These are phyloP conservation scores for Trypanosoma brucei DNA, from an alignment of 208 protist species.

Conservation along the genomic window DNA sequence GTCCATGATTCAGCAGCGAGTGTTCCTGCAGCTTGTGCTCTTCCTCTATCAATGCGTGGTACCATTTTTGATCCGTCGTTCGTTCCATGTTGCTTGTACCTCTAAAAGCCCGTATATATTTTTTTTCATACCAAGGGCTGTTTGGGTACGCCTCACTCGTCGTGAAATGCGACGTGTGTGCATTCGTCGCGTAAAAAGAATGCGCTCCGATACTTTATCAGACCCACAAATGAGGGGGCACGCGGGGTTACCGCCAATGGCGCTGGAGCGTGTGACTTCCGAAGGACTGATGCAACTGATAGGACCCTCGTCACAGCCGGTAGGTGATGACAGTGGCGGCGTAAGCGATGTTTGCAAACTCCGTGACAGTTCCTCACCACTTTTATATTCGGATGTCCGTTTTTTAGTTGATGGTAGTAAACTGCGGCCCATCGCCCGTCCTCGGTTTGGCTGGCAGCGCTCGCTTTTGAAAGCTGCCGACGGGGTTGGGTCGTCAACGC, in stretches of 20 bases:
- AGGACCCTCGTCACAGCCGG: too few relatives aligned
- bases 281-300: background rate
- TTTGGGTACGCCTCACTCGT: slow-evolving; percentile 47
- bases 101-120: slow-evolving; percentile 39
- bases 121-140: slow-evolving; percentile 45
- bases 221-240: background rate
- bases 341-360: background rate
- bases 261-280: slow-evolving; percentile 11
- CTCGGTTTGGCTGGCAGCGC: slow-evolving; percentile 20
- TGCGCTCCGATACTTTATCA: background rate
- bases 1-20: slow-evolving; percentile 61
- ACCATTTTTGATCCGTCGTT: slow-evolving; percentile 39
- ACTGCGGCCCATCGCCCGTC: slow-evolving; percentile 62
- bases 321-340: too few relatives aligned
- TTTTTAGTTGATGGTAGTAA: slow-evolving; percentile 58
- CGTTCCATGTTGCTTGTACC: slow-evolving; percentile 63
- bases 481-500: background rate
- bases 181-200: slow-evolving; percentile 2
- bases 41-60: slow-evolving; percentile 71
- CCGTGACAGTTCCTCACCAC: background rate
- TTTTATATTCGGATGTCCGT: slow-evolving; percentile 53
- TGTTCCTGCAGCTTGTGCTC: slow-evolving; percentile 57
- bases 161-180: slow-evolving; percentile 31
- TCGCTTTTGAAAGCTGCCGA: slow-evolving; percentile 16
- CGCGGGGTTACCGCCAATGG: slow-evolving; percentile 3